Base-by-base conservation (phyloP, 169 alveolate genomes). In the Cryptosporidium sp. region DNA sequence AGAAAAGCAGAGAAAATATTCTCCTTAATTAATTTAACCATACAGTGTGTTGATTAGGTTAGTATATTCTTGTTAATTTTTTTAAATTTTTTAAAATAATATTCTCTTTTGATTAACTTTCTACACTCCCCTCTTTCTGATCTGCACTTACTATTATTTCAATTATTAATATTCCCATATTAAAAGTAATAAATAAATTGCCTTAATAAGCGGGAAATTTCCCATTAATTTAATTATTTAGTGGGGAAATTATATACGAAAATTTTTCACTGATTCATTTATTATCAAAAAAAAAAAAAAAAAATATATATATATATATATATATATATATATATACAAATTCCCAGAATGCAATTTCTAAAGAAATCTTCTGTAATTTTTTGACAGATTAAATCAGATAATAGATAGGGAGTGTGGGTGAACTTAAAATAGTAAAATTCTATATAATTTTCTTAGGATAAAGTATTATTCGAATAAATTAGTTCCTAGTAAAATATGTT, bases 81-180 rank as follows among this genome's bases (percentile, higher is more conserved):
- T 7, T 65, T 33, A 21, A 65, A 10, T 26, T 65, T 37, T n/a
- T n/a, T n/a, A n/a, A n/a, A n/a, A n/a, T 31, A 21, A 29, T 35
- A 41, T 41, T 41, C 6, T 35, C 23, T 65, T 35, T 65, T 65
- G 3, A 62, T n/a, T 65, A 21, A 65, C 7, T 65, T 65, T 35
- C 33, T 12, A 31, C 18, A 33, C 3, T 33, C 50, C 50, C 50
- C 50, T 35, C 71, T 65, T 35, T 65, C 18, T 65, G 31, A 21
- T 65, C 21, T 37, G 52, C 71, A 33, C 37, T 59, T 59, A 59
- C 71, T 65, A 33, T 35, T 65, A 65, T 65, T 65, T 65, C 71
- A 18, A 9, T 65, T 21, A 16, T 65, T 21, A 33, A 31, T 65
- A 48, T 48, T 65, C 71, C 71, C 71, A 65, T 51, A 65, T 62